Evolutionary conservation across 2,329 filamentous ascomycete species (phyloP).

Genomic region (Phialophora verrucosa): DNA sequence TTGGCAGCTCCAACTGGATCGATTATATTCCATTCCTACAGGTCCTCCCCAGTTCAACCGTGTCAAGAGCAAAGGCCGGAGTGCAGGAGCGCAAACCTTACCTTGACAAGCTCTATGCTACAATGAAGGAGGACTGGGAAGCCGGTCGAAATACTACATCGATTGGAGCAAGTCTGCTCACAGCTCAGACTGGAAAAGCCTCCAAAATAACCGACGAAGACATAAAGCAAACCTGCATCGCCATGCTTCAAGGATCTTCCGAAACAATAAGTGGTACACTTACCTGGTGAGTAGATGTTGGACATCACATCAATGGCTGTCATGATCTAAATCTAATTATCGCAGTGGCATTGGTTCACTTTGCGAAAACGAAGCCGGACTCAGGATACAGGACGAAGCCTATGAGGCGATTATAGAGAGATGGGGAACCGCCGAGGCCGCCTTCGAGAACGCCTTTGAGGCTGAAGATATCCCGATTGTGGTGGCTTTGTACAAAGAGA

Average conservation of each 20-base stretch:
- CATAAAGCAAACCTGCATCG: conserved; percentile 2
- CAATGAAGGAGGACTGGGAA: no score
- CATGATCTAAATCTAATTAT: no score
- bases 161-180: no score
- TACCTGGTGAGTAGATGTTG: no score
- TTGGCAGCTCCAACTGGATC: not conserved
- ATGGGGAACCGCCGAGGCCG: conserved; percentile 5
- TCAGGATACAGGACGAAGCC: conserved; percentile 2
- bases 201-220: no score
- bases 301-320: no score
- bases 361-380: not conserved
- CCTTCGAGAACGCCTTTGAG: conserved; percentile 9
- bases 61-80: not conserved
- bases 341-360: no score
- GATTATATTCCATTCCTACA: conserved; percentile 11
- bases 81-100: no score
- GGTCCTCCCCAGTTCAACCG: not conserved
- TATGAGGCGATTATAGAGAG: conserved; percentile 11
- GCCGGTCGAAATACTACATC: conserved; percentile 1
- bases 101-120: no score
- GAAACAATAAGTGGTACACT: conserved; percentile 13
- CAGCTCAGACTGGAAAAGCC: not conserved
- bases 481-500: conserved; percentile 21
- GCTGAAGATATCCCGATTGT: conserved; percentile 16
- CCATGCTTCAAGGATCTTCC: conserved; percentile 16